A percentile compares a stretch with the other conserved stretches of the same genome.
Conservation (phyloP, 1,284 basidiomycete species). For the Microbotryomycetes sp. region DNA sequence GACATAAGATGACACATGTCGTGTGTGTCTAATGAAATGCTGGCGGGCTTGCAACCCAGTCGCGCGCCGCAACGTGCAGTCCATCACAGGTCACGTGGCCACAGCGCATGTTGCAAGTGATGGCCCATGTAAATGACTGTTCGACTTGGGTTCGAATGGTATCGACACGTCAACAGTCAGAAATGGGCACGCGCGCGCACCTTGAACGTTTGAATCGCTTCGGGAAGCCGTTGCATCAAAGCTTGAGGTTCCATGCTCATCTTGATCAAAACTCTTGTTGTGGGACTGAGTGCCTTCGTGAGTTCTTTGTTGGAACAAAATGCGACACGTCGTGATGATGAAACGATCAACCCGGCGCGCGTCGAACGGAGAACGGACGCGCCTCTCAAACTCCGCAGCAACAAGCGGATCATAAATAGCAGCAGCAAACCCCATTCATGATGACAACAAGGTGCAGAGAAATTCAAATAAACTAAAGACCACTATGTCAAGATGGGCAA, state of each 20-base stretch:
- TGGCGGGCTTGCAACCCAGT: no score
- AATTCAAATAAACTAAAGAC: no score
- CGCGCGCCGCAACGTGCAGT: no score
- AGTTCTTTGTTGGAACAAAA: neutral
- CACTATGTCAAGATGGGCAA: conserved; percentile 30
- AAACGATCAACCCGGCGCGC: neutral
- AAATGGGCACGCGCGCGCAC: conserved; percentile 1
- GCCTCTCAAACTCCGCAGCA: neutral
- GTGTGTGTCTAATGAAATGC: neutral
- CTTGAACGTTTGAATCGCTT: conserved; percentile 18
- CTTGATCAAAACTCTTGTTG: no score
- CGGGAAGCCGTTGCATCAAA: conserved; percentile 21
- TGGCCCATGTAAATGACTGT: no score
- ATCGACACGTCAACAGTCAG: neutral
- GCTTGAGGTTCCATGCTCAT: conserved; percentile 17
- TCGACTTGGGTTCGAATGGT: neutral
- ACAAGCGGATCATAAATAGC: neutral
- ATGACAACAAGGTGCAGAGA: neutral
- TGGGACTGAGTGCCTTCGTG: no score
- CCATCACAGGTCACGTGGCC: no score
- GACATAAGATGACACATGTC: neutral
- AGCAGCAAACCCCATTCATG: neutral
- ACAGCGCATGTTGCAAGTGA: no score
- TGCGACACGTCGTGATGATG: neutral
- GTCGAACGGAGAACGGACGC: neutral